A percentile compares a stretch with the other conserved stretches of the same genome.
phyloP scores from a whole-genome alignment of 2,329 filamentous ascomycete genomes.

The Allantophomopsis lycopodina region DNA sequence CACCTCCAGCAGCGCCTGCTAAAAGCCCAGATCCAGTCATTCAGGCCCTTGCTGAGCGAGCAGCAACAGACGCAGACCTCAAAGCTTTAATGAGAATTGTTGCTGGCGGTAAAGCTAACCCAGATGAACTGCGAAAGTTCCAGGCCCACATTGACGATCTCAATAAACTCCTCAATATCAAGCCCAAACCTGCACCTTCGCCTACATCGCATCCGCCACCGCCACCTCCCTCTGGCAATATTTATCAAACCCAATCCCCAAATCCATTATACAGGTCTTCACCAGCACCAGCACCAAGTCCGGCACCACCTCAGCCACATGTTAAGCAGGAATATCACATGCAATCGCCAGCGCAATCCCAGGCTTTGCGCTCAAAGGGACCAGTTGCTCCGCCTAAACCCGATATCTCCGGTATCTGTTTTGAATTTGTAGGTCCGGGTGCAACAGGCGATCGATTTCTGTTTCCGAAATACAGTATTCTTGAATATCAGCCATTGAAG shows the following conservation, averaged over 20 bases:
- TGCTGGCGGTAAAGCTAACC: constrained; percentile 58
- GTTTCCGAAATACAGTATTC: constrained; percentile 65
- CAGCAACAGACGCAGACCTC: constrained; percentile 57
- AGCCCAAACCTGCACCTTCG: constrained; percentile 36
- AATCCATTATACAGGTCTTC: constrained; percentile 3
- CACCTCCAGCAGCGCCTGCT: constrained; percentile 10
- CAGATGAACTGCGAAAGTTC: constrained; percentile 60
- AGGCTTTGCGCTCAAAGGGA: constrained; percentile 46
- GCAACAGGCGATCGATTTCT: constrained; percentile 62
- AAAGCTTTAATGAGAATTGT: constrained; percentile 76
- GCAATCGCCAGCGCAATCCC: constrained; percentile 22
- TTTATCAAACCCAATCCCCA: neutral
- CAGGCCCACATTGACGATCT: constrained; percentile 73
- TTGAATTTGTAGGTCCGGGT: constrained; percentile 43
- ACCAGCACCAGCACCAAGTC: constrained; percentile 8
- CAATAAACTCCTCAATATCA: constrained; percentile 43
- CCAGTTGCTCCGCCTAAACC: constrained; percentile 38
- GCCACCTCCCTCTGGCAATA: constrained; percentile 4
- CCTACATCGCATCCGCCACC: constrained; percentile 7
- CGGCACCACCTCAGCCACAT: constrained; percentile 10
- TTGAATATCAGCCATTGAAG: constrained; percentile 46
- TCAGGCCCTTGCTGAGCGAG: constrained; percentile 62
- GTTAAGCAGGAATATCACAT: constrained; percentile 8
- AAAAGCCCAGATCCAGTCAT: constrained; percentile 62
- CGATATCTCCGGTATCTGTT: constrained; percentile 51